Evolutionary conservation across 2,329 filamentous ascomycete genomes (phyloP).

Genomic region (Aspergillus sergii): DNA sequence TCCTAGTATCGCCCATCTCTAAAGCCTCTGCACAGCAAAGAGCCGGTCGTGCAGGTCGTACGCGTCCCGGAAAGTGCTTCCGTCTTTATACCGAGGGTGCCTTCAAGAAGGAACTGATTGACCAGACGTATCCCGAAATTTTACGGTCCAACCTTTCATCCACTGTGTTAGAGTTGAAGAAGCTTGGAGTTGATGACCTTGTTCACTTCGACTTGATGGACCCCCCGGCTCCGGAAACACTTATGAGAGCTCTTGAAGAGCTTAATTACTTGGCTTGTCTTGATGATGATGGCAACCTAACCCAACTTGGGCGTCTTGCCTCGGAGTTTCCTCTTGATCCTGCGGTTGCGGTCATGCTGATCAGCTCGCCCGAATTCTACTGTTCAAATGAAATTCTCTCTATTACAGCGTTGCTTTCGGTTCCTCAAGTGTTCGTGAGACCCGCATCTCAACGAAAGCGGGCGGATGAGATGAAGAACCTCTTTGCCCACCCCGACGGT

Average conservation of each 20-base stretch:
- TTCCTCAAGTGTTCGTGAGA: constrained; percentile 90
- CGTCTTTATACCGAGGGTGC: constrained; percentile 91
- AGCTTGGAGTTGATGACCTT: constrained; percentile 90
- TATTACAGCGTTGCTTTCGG: constrained; percentile 88
- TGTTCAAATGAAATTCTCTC: constrained; percentile 98
- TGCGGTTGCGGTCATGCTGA: constrained; percentile 93
- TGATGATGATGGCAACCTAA: constrained; percentile 94
- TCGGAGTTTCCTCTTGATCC: constrained; percentile 97
- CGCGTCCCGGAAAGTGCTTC: constrained; percentile 97
- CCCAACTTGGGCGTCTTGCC: constrained; percentile 78
- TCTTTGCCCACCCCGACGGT: constrained; percentile 89
- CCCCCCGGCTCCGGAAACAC: constrained; percentile 92
- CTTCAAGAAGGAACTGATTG: constrained; percentile 97
- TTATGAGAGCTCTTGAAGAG: constrained; percentile 97
- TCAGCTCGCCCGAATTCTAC: constrained; percentile 95
- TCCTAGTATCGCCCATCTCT: constrained; percentile 96
- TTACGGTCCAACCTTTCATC: constrained; percentile 91
- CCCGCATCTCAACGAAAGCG: constrained; percentile 83
- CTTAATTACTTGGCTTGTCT: constrained; percentile 96
- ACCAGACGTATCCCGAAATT: constrained; percentile 96
- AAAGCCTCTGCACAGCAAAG: constrained; percentile 97
- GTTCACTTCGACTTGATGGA: constrained; percentile 99
- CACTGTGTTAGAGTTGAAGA: constrained; percentile 95
- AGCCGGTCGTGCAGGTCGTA: constrained; percentile 98
- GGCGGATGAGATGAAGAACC: constrained; percentile 95